phyloP scores from a whole-genome alignment of 441 rosid species.

The Populus tomentosa region DNA sequence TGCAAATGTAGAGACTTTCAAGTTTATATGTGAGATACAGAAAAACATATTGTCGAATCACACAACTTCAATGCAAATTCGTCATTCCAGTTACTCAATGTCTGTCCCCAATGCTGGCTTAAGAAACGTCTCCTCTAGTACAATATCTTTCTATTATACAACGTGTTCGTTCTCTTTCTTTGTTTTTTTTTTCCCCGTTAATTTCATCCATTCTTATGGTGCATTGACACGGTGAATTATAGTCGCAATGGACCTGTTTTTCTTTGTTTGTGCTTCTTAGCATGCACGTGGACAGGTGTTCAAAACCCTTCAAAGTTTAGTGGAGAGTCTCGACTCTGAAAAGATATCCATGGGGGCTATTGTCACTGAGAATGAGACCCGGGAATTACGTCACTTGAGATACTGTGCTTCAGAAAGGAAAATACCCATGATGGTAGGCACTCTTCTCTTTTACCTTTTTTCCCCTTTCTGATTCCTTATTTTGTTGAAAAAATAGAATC shows the following conservation, averaged over 20 bases:
- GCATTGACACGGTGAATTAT: not conserved
- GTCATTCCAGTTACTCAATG: not conserved
- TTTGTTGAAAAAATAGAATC: not conserved
- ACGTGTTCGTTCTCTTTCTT: not conserved
- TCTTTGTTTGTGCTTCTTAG: constrained; percentile 24
- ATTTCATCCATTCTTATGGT: not conserved
- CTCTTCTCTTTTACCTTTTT: not conserved
- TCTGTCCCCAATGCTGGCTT: not conserved
- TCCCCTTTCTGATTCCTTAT: not conserved
- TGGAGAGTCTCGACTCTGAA: constrained; percentile 35
- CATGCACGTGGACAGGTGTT: constrained; percentile 65
- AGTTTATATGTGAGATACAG: not conserved
- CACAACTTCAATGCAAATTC: not conserved
- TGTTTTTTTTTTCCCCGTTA: not conserved
- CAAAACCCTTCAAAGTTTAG: constrained; percentile 43
- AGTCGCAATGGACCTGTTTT: constrained; percentile 1
- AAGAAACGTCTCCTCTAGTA: not conserved
- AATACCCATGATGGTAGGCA: constrained; percentile 50
- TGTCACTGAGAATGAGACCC: constrained; percentile 41
- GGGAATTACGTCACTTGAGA: constrained; percentile 54
- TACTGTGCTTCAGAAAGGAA: constrained; percentile 56
- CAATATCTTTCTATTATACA: not conserved
- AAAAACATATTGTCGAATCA: not conserved
- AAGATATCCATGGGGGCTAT: constrained; percentile 42
- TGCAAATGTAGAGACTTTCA: not conserved